Evolutionary conservation across 2,329 filamentous ascomycete genomes (phyloP).

Genomic region (Ramularia collo-cygni): DNA sequence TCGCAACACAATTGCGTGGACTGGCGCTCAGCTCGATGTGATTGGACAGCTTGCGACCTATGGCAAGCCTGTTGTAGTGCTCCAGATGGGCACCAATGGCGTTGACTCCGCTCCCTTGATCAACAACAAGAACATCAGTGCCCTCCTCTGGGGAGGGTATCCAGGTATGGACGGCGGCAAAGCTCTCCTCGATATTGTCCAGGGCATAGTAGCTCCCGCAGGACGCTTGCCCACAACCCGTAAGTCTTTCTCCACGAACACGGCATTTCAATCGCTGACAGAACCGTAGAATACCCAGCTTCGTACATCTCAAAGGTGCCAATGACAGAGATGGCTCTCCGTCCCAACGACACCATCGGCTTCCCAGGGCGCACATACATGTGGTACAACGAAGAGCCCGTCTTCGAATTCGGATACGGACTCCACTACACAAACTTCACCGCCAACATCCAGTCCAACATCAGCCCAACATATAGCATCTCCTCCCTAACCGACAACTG

Average conservation of each 20-base stretch:
- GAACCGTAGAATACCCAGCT: constrained; percentile 44
- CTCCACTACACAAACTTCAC: constrained; percentile 53
- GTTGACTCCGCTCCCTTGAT: constrained; percentile 48
- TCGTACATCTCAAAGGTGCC: constrained; percentile 45
- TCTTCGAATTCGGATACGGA: constrained; percentile 50
- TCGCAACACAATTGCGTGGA: constrained; percentile 47
- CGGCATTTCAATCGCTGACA: constrained; percentile 4
- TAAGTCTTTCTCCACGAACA: neutral
- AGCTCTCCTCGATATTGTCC: constrained; percentile 50
- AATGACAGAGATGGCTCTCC: constrained; percentile 51
- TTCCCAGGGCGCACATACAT: constrained; percentile 52
- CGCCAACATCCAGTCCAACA: constrained; percentile 16
- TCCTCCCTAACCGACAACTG: constrained; percentile 32
- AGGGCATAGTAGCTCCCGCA: constrained; percentile 45
- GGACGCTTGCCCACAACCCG: constrained; percentile 48
- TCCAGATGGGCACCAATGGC: constrained; percentile 47
- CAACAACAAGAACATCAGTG: constrained; percentile 42
- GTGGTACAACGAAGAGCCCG: constrained; percentile 48
- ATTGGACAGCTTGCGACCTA: constrained; percentile 42
- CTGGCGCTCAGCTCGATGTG: constrained; percentile 45
- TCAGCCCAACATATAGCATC: constrained; percentile 27
- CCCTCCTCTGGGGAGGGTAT: constrained; percentile 53
- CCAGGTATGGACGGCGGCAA: constrained; percentile 54
- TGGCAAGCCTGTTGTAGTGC: constrained; percentile 47
- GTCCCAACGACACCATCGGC: constrained; percentile 34